Evolutionary conservation across 371 early-diverging fungal species (phyloP).

Genomic region (Catenaria anguillulae): DNA sequence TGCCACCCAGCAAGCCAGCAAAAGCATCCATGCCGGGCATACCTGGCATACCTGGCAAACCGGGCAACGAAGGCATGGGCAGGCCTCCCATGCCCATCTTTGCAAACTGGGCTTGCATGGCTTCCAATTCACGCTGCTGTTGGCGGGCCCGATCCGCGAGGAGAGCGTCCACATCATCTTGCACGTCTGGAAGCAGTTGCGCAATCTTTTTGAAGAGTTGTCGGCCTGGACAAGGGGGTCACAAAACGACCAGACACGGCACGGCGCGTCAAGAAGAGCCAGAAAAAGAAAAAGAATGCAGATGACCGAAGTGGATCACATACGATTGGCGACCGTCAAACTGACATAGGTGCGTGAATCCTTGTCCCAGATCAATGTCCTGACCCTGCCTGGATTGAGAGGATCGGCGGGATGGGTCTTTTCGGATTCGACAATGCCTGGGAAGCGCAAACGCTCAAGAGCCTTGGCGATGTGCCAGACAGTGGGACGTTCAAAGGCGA

Average conservation of each 20-base stretch:
- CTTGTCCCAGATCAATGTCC: constrained; percentile 13
- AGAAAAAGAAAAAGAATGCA: no score
- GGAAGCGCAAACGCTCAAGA: constrained; percentile 19
- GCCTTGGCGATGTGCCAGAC: constrained; percentile 31
- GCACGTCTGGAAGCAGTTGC: constrained; percentile 12
- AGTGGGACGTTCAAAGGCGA: constrained; percentile 23
- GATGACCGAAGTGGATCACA: no score
- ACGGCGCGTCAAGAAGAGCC: background rate
- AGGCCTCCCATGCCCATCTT: background rate
- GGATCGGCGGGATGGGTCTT: constrained; percentile 23
- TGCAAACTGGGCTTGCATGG: background rate
- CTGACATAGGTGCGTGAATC: constrained; percentile 8
- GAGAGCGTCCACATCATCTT: constrained; percentile 9
- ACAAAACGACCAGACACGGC: no score
- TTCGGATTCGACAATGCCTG: constrained; percentile 19
- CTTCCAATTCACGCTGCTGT: constrained; percentile 10
- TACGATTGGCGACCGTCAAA: constrained; percentile 12
- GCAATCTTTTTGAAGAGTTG: background rate
- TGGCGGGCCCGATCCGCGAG: constrained; percentile 14
- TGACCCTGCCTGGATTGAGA: constrained; percentile 20
- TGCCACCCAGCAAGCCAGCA: background rate
- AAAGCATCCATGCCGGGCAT: background rate
- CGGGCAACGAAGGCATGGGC: constrained; percentile 7
- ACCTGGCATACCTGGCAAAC: constrained; percentile 14
- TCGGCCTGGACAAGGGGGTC: background rate